These are phyloP conservation scores for Lipomyces spencermartinsiae DNA, from an alignment of 805 yeast genomes.

Conservation along the genomic window DNA sequence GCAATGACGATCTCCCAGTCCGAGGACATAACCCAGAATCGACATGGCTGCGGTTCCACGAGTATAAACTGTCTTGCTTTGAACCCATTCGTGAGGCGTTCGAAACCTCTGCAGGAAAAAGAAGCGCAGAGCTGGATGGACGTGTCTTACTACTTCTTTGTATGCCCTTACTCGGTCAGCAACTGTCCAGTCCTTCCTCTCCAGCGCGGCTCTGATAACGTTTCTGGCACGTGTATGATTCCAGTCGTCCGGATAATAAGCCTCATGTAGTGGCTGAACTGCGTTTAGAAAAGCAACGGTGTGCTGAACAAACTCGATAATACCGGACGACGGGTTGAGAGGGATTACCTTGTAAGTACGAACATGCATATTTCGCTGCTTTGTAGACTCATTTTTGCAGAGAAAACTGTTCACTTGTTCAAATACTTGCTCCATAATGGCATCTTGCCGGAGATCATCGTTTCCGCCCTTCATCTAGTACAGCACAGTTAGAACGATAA, in stretches of 20 bases:
- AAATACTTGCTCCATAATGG: conserved; percentile 97
- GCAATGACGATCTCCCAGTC: conserved; percentile 94
- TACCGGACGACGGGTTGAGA: conserved; percentile 83
- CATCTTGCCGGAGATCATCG: conserved; percentile 94
- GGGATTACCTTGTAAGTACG: conserved; percentile 92
- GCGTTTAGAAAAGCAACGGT: conserved; percentile 75
- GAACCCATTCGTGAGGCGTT: conserved; percentile 77
- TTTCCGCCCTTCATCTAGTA: conserved; percentile 68
- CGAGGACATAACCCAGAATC: conserved; percentile 84
- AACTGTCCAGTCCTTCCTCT: conserved; percentile 45
- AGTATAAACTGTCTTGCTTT: conserved; percentile 65
- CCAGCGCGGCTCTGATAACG: conserved; percentile 65
- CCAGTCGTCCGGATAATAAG: conserved; percentile 52
- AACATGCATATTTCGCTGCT: conserved; percentile 63
- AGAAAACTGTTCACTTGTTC: conserved; percentile 78
- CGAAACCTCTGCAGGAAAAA: conserved; percentile 73
- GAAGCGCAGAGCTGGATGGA: conserved; percentile 70
- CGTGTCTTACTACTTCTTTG: conserved; percentile 53
- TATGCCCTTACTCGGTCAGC: conserved; percentile 50
- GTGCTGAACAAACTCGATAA: conserved; percentile 85
- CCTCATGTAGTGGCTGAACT: conserved; percentile 65
- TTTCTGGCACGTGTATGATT: conserved; percentile 64
- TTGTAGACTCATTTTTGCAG: conserved; percentile 59
- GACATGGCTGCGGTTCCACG: conserved; percentile 85
- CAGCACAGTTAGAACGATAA: not conserved